Evolutionary conservation across 106 monocot species (phyloP), one percentile per base, ranked within the genome.

Genomic region (Dendrobium nobile): DNA sequence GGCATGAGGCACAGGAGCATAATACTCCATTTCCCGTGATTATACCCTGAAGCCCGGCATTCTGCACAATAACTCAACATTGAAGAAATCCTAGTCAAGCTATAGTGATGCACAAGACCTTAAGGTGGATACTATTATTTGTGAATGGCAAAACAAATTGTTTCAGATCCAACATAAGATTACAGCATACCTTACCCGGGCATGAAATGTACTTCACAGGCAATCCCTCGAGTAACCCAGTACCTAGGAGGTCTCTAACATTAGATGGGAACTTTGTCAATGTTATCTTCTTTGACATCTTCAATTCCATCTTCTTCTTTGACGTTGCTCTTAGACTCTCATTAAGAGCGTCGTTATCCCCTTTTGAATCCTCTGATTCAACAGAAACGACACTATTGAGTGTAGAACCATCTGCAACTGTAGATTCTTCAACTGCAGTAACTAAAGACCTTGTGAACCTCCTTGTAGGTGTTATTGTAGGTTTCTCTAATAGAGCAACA

Each of bases 211-310:
- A 99, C 77, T 79, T 91, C 43, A 99, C 99, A 72, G 85, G 81
- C 56, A 87, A 78, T 26, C 93, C 99, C 51, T 99, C 99, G 7
- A 99, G 93, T 78, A 95, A 84, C 31, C 99, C 95, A 10, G 95
- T 95, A 8, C 81, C 88, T 16, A 99, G 85, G 80, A 99, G 84
- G 2, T 93, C 95, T 67, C 80, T 89, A 2, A 91, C 83, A 79
- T 93, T 99, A 4, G 77, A 44, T 0, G 99, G 99, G 18, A 86
- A 77, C 82, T 88, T 92, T 26, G 86, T 88, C 20, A 90, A 73
- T 11, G 89, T 67, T 75, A 95, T 90, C 87, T 92, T 93, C 84
- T 96, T 95, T 17, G 95, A 91, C 88, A 92, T 93, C 82, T 93
- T 92, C 77, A 89, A 45, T 78, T 90, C 92, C 92, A 89, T 86